Conservation (phyloP, 768 basidiomycete genomes). For the Naematelia encephala region DNA sequence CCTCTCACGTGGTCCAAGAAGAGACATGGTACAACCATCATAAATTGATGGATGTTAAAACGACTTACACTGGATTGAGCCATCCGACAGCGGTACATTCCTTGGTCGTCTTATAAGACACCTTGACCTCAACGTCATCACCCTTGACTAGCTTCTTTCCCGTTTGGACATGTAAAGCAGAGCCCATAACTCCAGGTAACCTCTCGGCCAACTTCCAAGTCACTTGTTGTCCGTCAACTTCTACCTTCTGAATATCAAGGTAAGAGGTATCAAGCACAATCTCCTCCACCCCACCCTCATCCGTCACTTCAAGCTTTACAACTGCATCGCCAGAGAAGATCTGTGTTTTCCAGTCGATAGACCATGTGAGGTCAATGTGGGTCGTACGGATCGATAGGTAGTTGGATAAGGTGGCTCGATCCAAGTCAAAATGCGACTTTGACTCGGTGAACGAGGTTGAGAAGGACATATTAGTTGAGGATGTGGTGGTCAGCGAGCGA, state of each 20-base stretch:
- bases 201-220: conserved; percentile 47
- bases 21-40: no score
- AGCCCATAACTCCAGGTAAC: conserved; percentile 16
- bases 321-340: conserved; percentile 64
- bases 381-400: conserved; percentile 65
- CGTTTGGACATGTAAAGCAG: not conserved
- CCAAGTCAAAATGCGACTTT: conserved; percentile 19
- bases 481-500: no score
- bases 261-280: conserved; percentile 67
- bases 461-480: conserved; percentile 27
- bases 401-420: conserved; percentile 72
- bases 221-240: conserved; percentile 58
- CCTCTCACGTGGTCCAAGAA: no score
- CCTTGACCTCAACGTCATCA: conserved; percentile 50
- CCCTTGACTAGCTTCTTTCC: not conserved
- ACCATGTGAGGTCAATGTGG: conserved; percentile 73
- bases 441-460: conserved; percentile 15
- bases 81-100: conserved; percentile 78
- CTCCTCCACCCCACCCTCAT: conserved; percentile 51
- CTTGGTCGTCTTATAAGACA: conserved; percentile 70
- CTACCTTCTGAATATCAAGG: conserved; percentile 59
- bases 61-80: conserved; percentile 65
- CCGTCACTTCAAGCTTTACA: conserved; percentile 60
- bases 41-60: not conserved
- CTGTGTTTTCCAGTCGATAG: conserved; percentile 65